Evolutionary conservation across 257 asterid genomes (phyloP), one percentile per base, ranked within the genome.

Genomic region (Buddleja alternifolia): DNA sequence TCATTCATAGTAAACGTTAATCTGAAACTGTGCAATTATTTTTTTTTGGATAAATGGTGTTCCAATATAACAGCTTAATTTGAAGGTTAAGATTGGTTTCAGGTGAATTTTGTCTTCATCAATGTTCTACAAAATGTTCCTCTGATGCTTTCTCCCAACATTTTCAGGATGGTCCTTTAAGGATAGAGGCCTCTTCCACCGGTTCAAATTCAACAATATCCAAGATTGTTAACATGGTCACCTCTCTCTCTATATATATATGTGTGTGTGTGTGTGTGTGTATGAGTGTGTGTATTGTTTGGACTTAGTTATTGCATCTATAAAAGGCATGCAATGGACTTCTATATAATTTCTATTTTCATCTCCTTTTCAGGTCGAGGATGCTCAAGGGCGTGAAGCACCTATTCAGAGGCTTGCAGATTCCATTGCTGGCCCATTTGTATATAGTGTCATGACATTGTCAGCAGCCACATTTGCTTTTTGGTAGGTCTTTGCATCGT

Each of bases 351-450:
- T 36, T 39, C 56, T 54, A 67, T 52, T 48, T 23, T 70, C 55
- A 50, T 71, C 10, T 55, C 52, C 60, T 44, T 50, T 63, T 41
- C 6, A 93, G 99, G 96, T 93, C 69, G 99, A 93, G 84, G 99
- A 93, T 85, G 99, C 97, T 67, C 99, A 90, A 75, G 97, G 97
- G 63, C 96, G 97, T 66, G 99, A 93, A 88, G 99, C 99, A 71
- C 97, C 99, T 63, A 90, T 93, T 71, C 99, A 93, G 75, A 86
- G 99, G 84, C 96, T 93, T 67, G 99, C 99, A 41, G 99, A 93
- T 87, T 73, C 97, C 70, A 87, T 93, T 73, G 97, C 99, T 75
- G 97, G 99, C 15, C 99, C 96, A 48, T 93, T 93, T 81, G 99
- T 93, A 51, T 93, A 88, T 67, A 87, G 88, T 70, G 85, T 93